Percentiles rank a stretch among this genome's conserved stretches.
These are phyloP conservation scores for Ceraceosorus guamensis DNA, from an alignment of 1,284 basidiomycete genomes.

Conservation along the genomic window DNA sequence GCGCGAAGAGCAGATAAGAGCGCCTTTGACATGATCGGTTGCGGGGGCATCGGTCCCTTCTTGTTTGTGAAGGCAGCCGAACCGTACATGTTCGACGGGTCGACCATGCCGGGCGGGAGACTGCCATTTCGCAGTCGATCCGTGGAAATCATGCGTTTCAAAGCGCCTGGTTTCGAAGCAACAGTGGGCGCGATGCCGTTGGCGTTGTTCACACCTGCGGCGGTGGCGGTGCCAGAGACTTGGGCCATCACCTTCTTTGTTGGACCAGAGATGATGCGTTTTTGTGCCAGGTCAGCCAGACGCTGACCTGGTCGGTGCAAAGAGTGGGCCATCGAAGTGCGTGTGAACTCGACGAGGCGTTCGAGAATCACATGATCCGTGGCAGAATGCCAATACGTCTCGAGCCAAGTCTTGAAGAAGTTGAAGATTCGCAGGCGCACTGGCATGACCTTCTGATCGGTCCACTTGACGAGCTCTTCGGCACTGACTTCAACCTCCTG, in stretches of 20 bases:
- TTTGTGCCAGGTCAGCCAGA: constrained; percentile 62
- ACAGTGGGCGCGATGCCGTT: constrained; percentile 6
- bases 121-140: constrained; percentile 34
- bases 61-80: constrained; percentile 9
- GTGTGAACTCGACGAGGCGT: constrained; percentile 60
- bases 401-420: constrained; percentile 86
- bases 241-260: constrained; percentile 12
- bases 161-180: constrained; percentile 15
- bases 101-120: constrained; percentile 18
- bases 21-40: constrained; percentile 73
- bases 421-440: constrained; percentile 83
- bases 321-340: constrained; percentile 58
- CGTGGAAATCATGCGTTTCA: constrained; percentile 43
- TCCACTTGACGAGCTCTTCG: constrained; percentile 67
- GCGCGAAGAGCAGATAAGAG: constrained; percentile 54
- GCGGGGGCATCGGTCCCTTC: constrained; percentile 45
- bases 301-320: constrained; percentile 64
- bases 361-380: constrained; percentile 52
- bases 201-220: constrained; percentile 25
- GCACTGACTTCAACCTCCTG: constrained; percentile 51
- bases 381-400: constrained; percentile 73
- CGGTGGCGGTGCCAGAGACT: constrained; percentile 6
- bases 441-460: constrained; percentile 75
- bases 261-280: constrained; percentile 49
- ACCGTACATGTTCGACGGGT: constrained; percentile 30